Percentiles rank a stretch among this genome's conserved stretches.
Conservation (phyloP, 164 flowering plant species). For the Cinnamomum chago region DNA sequence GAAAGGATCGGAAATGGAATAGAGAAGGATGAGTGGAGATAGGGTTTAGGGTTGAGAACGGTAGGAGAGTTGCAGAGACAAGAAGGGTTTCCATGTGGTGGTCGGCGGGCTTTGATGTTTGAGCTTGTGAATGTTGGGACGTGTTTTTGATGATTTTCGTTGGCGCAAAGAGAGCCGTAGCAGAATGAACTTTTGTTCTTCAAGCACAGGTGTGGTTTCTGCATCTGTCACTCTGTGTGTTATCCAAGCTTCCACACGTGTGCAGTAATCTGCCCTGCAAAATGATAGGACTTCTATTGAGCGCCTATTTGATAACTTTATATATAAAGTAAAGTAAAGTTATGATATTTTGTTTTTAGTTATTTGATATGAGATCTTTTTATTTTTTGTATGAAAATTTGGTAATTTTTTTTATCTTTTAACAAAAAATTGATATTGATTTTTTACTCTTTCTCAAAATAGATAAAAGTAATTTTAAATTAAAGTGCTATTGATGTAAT, state of each 20-base stretch:
- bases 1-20: slow-evolving; percentile 19
- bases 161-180: not conserved
- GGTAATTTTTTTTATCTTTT: too few relatives aligned
- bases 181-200: not conserved
- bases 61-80: not conserved
- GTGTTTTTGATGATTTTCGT: not conserved
- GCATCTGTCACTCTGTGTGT: too few relatives aligned
- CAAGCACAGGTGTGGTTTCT: not conserved
- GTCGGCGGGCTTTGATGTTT: not conserved
- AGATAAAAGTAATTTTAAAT: too few relatives aligned
- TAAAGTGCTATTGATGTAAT: too few relatives aligned
- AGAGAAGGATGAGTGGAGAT: slow-evolving; percentile 7
- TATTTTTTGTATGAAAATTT: fast-evolving
- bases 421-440: fast-evolving
- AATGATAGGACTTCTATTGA: not conserved
- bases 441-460: too few relatives aligned
- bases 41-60: not conserved
- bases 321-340: too few relatives aligned
- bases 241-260: not conserved
- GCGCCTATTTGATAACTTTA: too few relatives aligned
- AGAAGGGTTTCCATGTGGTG: slow-evolving; percentile 9
- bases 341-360: too few relatives aligned
- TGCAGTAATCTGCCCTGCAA: not conserved
- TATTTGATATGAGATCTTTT: too few relatives aligned
- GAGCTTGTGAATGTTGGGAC: not conserved